A percentile compares a stretch with the other conserved stretches of the same genome.
phyloP scores from a whole-genome alignment of 495 filamentous ascomycete species.

The Astrocystis sublimbata region DNA sequence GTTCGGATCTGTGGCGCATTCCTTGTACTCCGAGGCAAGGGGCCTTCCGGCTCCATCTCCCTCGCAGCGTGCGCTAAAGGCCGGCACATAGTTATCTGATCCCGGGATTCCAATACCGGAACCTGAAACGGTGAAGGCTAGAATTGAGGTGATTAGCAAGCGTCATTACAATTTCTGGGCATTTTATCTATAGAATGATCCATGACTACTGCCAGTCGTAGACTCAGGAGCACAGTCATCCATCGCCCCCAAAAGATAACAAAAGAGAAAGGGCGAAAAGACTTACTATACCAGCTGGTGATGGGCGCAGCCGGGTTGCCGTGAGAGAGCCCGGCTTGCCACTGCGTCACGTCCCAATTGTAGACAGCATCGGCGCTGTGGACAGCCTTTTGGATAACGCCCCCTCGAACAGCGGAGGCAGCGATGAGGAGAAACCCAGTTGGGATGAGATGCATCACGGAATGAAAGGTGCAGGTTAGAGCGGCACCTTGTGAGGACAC shows the following conservation, averaged over 20 bases:
- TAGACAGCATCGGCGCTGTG: neutral
- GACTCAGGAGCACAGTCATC: neutral
- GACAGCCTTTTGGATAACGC: neutral
- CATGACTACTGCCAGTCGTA: neutral
- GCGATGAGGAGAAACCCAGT: neutral
- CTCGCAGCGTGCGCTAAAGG: slow-evolving; percentile 10
- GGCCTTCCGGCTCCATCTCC: slow-evolving; percentile 11
- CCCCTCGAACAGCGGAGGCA: neutral
- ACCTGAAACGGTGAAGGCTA: slow-evolving; percentile 12
- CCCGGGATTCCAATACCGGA: neutral
- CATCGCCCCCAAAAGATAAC: neutral
- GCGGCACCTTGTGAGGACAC: too few relatives aligned
- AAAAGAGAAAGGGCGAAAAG: neutral
- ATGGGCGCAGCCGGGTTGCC: slow-evolving; percentile 10
- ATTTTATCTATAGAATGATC: too few relatives aligned
- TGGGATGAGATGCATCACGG: neutral
- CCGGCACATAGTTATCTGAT: slow-evolving; percentile 8
- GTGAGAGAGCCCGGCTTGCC: slow-evolving; percentile 21
- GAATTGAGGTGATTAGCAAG: neutral
- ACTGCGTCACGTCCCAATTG: slow-evolving; percentile 14
- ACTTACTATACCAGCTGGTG: slow-evolving; percentile 17
- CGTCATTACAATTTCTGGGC: neutral
- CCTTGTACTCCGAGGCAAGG: slow-evolving; percentile 12
- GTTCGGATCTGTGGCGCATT: neutral
- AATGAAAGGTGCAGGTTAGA: too few relatives aligned